Evolutionary conservation across 495 filamentous ascomycete species (phyloP), one percentile per base, ranked within the genome.

Genomic region (Hyaloscypha variabilis): DNA sequence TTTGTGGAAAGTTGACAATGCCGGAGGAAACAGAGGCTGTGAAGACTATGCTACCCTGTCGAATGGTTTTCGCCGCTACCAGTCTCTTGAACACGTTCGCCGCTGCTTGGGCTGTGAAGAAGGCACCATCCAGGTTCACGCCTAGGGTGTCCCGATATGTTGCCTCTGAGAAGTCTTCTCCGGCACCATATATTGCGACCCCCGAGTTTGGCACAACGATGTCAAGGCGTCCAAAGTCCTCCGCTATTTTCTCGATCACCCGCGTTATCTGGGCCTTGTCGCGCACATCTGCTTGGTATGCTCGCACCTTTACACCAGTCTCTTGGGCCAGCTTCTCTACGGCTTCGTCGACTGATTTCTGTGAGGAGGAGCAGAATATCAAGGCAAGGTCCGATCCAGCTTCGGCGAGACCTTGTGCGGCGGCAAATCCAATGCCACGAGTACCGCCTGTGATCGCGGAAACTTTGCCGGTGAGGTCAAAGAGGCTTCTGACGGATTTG

Each of bases 1-100:
- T 78, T 67, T 87, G 84, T 1, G 85, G 85, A 64, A 75, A 84
- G 66, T 87, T 86, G 55, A 85, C 83, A 1, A 74, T 71, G 57
- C 83, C 81, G 0, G 77, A 85, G 6, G 81, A 83, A 31, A 88
- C 85, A 11, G 79, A 82, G 4, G 85, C 79, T 17, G 80, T 80
- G 63, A 88, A 79, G 8, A 82, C 76, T 46, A 88, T 83, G 34
- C 72, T 77, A 6, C 83, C 82, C 25, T 81, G 58, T 13, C 64
- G 14, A n/a, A 39, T 34, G 14, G 30, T 54, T n/a, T n/a, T n/a
- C n/a, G n/a, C n/a, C n/a, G n/a, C n/a, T n/a, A n/a, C n/a, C n/a
- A n/a, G n/a, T n/a, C n/a, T n/a, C 31, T 59, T n/a, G 34, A 59
- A 58, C 8, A 65, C 52, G 6, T 26, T 6, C 11, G 29, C 64